Percentiles rank a stretch among this genome's conserved stretches.
Evolutionary conservation across 179 eudicot species (phyloP).

Genomic region (Corrigiola litoralis): DNA sequence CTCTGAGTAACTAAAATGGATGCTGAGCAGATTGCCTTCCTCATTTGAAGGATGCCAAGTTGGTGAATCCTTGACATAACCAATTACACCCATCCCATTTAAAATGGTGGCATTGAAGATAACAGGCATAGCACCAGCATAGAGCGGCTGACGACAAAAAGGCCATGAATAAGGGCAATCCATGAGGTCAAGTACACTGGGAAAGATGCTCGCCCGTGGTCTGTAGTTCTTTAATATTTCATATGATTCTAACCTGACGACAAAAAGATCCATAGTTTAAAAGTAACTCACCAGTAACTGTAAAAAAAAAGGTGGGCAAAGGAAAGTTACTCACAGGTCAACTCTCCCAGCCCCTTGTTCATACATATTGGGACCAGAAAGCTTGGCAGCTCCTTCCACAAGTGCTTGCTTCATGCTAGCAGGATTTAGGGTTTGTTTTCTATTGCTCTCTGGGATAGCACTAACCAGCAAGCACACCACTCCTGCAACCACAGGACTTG

Average conservation of each 20-base stretch:
- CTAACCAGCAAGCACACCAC: constrained; percentile 95
- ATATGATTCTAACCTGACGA: constrained; percentile 87
- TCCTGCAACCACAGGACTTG: constrained; percentile 99
- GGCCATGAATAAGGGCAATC: constrained; percentile 99
- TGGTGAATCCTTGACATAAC: constrained; percentile 74
- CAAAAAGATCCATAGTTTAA: too few species aligned
- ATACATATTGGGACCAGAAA: constrained; percentile 93
- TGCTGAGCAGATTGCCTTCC: constrained; percentile 88
- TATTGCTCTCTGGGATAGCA: constrained; percentile 66
- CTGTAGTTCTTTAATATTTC: constrained; percentile 75
- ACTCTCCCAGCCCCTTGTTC: constrained; percentile 99
- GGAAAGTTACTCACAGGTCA: constrained; percentile 81
- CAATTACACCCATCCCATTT: constrained; percentile 96
- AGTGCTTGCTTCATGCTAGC: constrained; percentile 99
- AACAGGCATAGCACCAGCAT: constrained; percentile 98
- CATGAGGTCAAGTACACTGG: constrained; percentile 66
- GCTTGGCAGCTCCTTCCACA: constrained; percentile 97
- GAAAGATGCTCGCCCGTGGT: constrained; percentile 92
- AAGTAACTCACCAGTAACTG: too few species aligned
- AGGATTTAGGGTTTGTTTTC: constrained; percentile 78
- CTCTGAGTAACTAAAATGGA: constrained; percentile 81
- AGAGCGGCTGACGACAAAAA: constrained; percentile 93
- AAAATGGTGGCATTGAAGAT: constrained; percentile 85
- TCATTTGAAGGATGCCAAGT: constrained; percentile 81
- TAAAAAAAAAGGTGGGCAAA: too few species aligned